phyloP scores from a whole-genome alignment of 2,329 filamentous ascomycete genomes.

The Amesomyces nigricolor region DNA sequence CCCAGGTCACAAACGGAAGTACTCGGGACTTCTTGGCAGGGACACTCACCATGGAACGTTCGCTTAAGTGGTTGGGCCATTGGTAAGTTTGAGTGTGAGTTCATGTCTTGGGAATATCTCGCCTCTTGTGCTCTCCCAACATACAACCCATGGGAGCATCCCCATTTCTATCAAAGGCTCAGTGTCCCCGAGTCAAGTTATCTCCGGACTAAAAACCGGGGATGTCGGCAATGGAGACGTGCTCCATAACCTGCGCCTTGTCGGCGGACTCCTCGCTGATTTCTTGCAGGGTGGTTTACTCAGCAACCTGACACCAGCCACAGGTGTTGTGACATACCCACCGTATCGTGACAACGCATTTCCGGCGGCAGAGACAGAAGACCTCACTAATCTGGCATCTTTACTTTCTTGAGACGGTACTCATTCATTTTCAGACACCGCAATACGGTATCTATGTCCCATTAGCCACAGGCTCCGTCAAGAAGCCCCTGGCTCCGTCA shows the following conservation, averaged over 20 bases:
- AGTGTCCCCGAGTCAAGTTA: background rate
- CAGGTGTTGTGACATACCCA: background rate
- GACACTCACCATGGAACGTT: slow-evolving; percentile 21
- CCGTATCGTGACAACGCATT: background rate
- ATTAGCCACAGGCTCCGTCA: too few relatives aligned
- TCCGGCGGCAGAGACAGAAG: too few relatives aligned
- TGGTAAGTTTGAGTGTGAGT: background rate
- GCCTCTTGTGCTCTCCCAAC: too few relatives aligned
- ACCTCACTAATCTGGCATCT: too few relatives aligned
- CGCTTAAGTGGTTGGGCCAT: slow-evolving; percentile 21
- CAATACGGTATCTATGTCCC: too few relatives aligned
- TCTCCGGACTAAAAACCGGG: background rate
- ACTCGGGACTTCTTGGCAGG: background rate
- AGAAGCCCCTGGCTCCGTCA: too few relatives aligned
- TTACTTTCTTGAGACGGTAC: too few relatives aligned
- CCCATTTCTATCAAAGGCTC: background rate
- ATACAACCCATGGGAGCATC: too few relatives aligned
- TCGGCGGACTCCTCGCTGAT: background rate
- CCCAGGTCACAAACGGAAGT: too few relatives aligned
- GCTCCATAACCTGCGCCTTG: too few relatives aligned
- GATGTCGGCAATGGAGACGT: too few relatives aligned
- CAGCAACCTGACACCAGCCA: slow-evolving; percentile 5
- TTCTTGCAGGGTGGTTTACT: slow-evolving; percentile 8
- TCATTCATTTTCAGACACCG: too few relatives aligned
- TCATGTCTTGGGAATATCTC: background rate